Conservation (phyloP, 495 filamentous ascomycete genomes). For the Penicillium samsonianum region DNA sequence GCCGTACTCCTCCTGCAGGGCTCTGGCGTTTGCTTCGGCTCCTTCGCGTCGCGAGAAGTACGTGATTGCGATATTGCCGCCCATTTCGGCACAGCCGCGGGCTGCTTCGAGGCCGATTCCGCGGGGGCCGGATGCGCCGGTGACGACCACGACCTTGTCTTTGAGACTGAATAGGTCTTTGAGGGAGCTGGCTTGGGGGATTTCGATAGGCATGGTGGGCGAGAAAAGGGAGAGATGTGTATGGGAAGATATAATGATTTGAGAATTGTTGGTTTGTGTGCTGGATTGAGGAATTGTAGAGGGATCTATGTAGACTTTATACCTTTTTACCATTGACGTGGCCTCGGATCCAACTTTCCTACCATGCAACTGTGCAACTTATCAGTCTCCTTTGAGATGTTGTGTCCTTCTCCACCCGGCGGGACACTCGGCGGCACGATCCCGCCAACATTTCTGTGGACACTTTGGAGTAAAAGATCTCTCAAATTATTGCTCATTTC, state of each 20-base stretch:
- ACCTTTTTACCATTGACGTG: not conserved
- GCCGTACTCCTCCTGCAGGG: conserved; percentile 51
- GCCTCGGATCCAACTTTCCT: not conserved
- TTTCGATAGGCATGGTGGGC: conserved; percentile 6
- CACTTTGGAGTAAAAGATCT: not conserved
- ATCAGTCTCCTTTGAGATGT: not conserved
- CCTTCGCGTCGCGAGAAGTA: conserved; percentile 49
- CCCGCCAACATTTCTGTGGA: not conserved
- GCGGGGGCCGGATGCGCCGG: conserved; percentile 58
- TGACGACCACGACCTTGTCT: conserved; percentile 65
- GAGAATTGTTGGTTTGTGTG: not conserved
- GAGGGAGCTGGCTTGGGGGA: conserved; percentile 5
- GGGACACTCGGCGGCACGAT: not conserved
- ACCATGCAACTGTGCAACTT: not conserved
- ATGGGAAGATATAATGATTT: not conserved
- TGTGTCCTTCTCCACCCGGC: not conserved
- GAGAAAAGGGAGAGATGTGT: not conserved
- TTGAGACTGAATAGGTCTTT: conserved; percentile 57
- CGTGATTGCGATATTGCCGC: conserved; percentile 60
- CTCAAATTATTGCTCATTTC: not conserved
- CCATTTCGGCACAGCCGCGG: conserved; percentile 62
- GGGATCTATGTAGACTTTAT: not conserved
- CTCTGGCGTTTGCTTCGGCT: conserved; percentile 51
- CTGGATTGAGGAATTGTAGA: not conserved
- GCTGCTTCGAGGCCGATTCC: conserved; percentile 66